Evolutionary conservation across 768 basidiomycete genomes (phyloP).

Genomic region (Sporobolomyces phaffii): DNA sequence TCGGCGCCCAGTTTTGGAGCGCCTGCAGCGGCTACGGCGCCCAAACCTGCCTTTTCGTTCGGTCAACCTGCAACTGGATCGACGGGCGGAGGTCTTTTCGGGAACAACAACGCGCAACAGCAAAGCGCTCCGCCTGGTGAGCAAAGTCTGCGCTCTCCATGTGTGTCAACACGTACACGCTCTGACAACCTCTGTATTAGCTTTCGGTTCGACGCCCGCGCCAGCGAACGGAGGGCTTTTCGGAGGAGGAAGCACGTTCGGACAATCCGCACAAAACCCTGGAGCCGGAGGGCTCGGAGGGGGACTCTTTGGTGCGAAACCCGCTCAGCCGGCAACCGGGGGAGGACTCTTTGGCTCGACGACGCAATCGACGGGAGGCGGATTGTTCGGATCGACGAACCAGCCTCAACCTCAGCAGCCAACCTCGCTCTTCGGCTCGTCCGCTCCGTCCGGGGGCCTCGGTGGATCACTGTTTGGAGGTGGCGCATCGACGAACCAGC

Average conservation of each 20-base stretch:
- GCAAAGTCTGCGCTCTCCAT: too few species aligned
- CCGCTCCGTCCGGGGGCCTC: conserved; percentile 45
- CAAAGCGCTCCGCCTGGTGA: conserved; percentile 5
- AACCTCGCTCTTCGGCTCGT: conserved; percentile 40
- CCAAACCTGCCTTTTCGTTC: conserved; percentile 25
- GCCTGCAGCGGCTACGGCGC: conserved; percentile 9
- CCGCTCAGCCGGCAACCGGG: conserved; percentile 9
- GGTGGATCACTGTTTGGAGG: conserved; percentile 45
- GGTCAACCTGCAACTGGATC: conserved; percentile 11
- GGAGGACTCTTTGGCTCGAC: conserved; percentile 20
- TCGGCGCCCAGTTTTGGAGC: conserved; percentile 29
- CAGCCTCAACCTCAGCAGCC: conserved; percentile 30
- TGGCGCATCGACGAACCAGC: conserved; percentile 41
- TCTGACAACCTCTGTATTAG: neutral
- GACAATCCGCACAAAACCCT: conserved; percentile 13
- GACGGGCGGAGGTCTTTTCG: conserved; percentile 26
- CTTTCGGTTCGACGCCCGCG: conserved; percentile 18
- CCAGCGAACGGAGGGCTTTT: conserved; percentile 40
- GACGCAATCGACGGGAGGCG: conserved; percentile 1
- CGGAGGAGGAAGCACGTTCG: conserved; percentile 34
- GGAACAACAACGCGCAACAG: neutral
- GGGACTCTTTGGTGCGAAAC: conserved; percentile 31
- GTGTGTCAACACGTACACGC: too few species aligned
- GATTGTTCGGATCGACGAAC: conserved; percentile 24
- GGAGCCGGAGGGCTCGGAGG: neutral